Percentiles rank a stretch among this genome's conserved stretches.
Evolutionary conservation across 345 rosid species (phyloP).

Genomic region (Lagerstroemia speciosa): DNA sequence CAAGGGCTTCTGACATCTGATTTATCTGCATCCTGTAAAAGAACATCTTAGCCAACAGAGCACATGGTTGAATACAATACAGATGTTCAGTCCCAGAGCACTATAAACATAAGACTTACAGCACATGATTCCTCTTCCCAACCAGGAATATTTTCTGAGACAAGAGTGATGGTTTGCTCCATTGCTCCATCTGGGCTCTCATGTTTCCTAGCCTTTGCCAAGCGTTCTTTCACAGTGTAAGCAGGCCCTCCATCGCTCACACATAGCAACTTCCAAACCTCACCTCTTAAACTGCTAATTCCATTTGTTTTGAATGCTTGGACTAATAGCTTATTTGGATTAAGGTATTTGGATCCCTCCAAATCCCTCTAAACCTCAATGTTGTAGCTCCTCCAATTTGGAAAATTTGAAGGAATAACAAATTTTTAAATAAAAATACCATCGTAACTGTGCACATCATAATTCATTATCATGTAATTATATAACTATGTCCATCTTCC

Average conservation of each 20-base stretch:
- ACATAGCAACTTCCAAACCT: conserved; percentile 62
- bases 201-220: conserved; percentile 94
- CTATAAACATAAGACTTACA: conserved; percentile 34
- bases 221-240: conserved; percentile 94
- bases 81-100: not conserved
- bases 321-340: too few species aligned
- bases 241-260: conserved; percentile 67
- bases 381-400: too few species aligned
- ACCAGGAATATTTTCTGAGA: conserved; percentile 48
- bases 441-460: too few species aligned
- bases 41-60: not conserved
- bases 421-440: too few species aligned
- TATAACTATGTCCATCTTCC: too few species aligned
- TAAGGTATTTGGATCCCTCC: too few species aligned
- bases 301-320: too few species aligned
- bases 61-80: not conserved
- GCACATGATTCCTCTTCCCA: conserved; percentile 32
- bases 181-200: conserved; percentile 84
- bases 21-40: conserved; percentile 32
- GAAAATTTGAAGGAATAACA: too few species aligned
- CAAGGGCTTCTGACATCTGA: conserved; percentile 17
- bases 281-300: too few species aligned
- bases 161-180: conserved; percentile 66
- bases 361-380: too few species aligned
- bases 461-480: too few species aligned